These are phyloP conservation scores for Penstemon davidsonii DNA, from an alignment of 257 asterid genomes.

Conservation along the genomic window DNA sequence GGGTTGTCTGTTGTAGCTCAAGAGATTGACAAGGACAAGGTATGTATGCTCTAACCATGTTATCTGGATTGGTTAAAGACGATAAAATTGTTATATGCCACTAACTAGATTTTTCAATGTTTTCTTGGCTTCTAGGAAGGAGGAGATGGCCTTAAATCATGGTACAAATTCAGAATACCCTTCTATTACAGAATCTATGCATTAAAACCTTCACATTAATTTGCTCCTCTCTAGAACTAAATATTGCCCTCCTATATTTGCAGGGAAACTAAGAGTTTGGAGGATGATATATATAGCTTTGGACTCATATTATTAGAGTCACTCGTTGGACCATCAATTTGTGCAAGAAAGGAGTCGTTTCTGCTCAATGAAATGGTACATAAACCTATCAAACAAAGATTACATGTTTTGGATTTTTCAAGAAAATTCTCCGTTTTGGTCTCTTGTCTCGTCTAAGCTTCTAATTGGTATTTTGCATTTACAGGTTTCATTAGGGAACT, in stretches of 20 bases:
- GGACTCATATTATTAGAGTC: slow-evolving; percentile 64
- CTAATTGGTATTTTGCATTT: slow-evolving; percentile 7
- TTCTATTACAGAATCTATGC: not conserved
- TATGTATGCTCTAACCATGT: slow-evolving; percentile 11
- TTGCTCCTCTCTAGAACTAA: slow-evolving; percentile 4
- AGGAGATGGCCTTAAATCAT: slow-evolving; percentile 50
- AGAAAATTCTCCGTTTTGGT: not conserved
- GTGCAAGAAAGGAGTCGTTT: slow-evolving; percentile 53
- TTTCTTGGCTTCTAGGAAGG: slow-evolving; percentile 36
- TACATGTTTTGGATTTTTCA: not conserved
- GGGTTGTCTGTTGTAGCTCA: slow-evolving; percentile 64
- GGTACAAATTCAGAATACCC: slow-evolving; percentile 34
- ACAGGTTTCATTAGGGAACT: slow-evolving; percentile 54
- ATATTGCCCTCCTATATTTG: slow-evolving; percentile 18
- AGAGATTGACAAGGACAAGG: slow-evolving; percentile 47
- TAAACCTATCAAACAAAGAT: not conserved
- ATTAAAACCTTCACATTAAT: not conserved
- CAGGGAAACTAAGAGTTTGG: slow-evolving; percentile 60
- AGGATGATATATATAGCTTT: slow-evolving; percentile 70
- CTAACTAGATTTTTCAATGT: slow-evolving; percentile 17
- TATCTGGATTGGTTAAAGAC: not conserved
- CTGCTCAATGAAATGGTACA: slow-evolving; percentile 65
- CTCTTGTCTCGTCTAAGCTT: not conserved
- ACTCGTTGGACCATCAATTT: slow-evolving; percentile 46
- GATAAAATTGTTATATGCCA: not conserved